Base-by-base conservation (phyloP, 2,329 filamentous ascomycete genomes). In the Exophiala aquamarina region DNA sequence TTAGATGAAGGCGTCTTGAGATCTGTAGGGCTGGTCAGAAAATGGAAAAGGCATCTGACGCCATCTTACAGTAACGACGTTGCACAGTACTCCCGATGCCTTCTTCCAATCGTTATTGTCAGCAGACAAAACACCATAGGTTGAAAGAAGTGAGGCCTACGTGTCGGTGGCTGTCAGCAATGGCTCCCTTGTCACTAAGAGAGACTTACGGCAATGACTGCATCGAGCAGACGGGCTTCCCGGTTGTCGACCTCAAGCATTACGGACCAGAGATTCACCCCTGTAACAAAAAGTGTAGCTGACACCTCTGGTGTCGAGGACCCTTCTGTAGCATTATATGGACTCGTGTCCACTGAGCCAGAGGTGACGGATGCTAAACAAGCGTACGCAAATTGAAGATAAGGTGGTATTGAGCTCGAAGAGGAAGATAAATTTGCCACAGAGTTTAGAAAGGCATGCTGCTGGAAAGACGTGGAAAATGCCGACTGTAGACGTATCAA, bases 361-460 rank as follows among this genome's bases (percentile, higher is more conserved):
- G 28, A 31, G n/a, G 28, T 31, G 7, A 35, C 18, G n/a, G 47
- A 40, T 6, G 34, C 47, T 10, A 50, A 29, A 29, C 48, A 50
- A 7, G 48, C 48, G 29, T 39, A 20, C 18, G 39, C 48, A 26
- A 43, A 31, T 15, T 47, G 37, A 6, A 50, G 39, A 32, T 50
- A 50, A 32, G 48, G 48, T 28, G 48, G 37, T n/a, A 31, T 31
- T 7, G 32, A 21, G n/a, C 23, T 17, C 18, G 32, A 35, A 21
- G 43, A 14, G 8, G 38, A 39, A 13, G 21, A 14, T 10, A 34
- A 14, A 29, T 39, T 28, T 15, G 36, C 43, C 15, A 50, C 28
- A 39, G 38, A 29, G 3, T 50, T 20, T 7, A 47, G 33, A 38
- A 47, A 50, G 3, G 47, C 35, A 21, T 50, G 47, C 26, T 44